Conservation (phyloP, 441 rosid species). For the Dalechampia spathulata region DNA sequence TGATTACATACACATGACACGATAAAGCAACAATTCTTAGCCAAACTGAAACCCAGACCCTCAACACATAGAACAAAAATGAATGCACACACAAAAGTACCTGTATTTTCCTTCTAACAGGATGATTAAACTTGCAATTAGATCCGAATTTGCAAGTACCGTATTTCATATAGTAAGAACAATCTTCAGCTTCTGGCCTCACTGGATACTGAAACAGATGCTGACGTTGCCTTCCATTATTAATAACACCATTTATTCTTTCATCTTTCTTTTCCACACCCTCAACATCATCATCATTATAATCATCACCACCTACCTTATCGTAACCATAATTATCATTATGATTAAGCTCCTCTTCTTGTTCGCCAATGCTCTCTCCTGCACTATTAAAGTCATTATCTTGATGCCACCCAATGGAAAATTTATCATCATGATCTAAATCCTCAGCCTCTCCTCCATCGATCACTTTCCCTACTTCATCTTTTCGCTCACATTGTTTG, state of each 20-base stretch:
- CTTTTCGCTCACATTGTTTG: slow-evolving; percentile 2
- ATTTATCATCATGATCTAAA: slow-evolving; percentile 15
- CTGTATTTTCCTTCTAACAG: slow-evolving; percentile 46
- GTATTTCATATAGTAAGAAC: slow-evolving; percentile 63
- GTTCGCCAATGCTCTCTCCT: slow-evolving; percentile 12
- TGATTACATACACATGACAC: too few relatives aligned
- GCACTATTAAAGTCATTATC: slow-evolving; percentile 15
- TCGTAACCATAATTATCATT: neutral
- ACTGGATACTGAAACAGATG: slow-evolving; percentile 35
- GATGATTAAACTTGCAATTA: slow-evolving; percentile 86
- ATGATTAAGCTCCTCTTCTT: slow-evolving; percentile 5
- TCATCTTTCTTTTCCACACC: slow-evolving; percentile 18
- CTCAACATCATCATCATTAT: slow-evolving; percentile 12
- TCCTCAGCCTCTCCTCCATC: neutral
- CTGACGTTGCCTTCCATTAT: slow-evolving; percentile 10
- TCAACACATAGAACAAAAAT: neutral
- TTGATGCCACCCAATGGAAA: slow-evolving; percentile 6
- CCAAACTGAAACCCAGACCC: neutral
- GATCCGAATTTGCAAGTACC: slow-evolving; percentile 75
- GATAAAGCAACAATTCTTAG: neutral
- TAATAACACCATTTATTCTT: slow-evolving; percentile 15
- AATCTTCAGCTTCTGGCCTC: slow-evolving; percentile 81
- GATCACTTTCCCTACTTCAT: neutral
- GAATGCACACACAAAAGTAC: slow-evolving; percentile 19
- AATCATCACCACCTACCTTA: too few relatives aligned